phyloP scores from a whole-genome alignment of 1,139 yeast species.

The Magnusiomyces magnusii region DNA sequence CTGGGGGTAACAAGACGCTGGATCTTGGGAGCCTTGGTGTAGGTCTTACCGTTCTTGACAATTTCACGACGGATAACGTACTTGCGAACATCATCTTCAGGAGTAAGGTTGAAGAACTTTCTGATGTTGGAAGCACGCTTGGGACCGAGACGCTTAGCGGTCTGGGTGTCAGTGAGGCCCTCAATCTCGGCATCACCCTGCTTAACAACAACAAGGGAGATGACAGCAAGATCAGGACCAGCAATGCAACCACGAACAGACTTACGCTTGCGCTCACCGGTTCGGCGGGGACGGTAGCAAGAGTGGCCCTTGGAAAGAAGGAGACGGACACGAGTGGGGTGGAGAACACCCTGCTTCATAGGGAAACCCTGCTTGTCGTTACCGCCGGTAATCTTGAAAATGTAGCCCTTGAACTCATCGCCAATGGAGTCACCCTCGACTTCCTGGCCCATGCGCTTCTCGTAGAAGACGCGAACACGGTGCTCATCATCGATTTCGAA shows the following conservation, averaged over 20 bases:
- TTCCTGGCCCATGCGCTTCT: slow-evolving; percentile 99
- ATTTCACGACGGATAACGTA: slow-evolving; percentile 98
- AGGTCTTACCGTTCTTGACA: slow-evolving; percentile 95
- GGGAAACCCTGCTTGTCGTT: slow-evolving; percentile 99
- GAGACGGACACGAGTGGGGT: slow-evolving; percentile 99
- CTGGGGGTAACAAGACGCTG: slow-evolving; percentile 99
- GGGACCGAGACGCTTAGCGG: slow-evolving; percentile 99
- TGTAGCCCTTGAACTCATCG: slow-evolving; percentile 99
- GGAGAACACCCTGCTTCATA: slow-evolving; percentile 99
- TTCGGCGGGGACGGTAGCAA: slow-evolving; percentile 99
- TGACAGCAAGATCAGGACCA: slow-evolving; percentile 93
- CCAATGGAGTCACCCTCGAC: slow-evolving; percentile 98
- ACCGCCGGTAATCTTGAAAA: slow-evolving; percentile 99
- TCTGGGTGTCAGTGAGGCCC: slow-evolving; percentile 91
- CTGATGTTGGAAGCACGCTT: slow-evolving; percentile 99
- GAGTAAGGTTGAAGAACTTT: slow-evolving; percentile 97
- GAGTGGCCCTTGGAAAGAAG: slow-evolving; percentile 92
- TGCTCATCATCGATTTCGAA: slow-evolving; percentile 98
- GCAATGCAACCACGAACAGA: slow-evolving; percentile 99
- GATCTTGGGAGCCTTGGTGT: slow-evolving; percentile 99
- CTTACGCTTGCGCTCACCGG: slow-evolving; percentile 99
- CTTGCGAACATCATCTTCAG: slow-evolving; percentile 93
- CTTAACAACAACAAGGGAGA: slow-evolving; percentile 89
- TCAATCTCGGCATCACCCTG: slow-evolving; percentile 95
- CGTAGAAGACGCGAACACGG: slow-evolving; percentile 98